These are phyloP conservation scores for Botryotinia convoluta DNA, from an alignment of 2,329 filamentous ascomycete species.

Conservation along the genomic window DNA sequence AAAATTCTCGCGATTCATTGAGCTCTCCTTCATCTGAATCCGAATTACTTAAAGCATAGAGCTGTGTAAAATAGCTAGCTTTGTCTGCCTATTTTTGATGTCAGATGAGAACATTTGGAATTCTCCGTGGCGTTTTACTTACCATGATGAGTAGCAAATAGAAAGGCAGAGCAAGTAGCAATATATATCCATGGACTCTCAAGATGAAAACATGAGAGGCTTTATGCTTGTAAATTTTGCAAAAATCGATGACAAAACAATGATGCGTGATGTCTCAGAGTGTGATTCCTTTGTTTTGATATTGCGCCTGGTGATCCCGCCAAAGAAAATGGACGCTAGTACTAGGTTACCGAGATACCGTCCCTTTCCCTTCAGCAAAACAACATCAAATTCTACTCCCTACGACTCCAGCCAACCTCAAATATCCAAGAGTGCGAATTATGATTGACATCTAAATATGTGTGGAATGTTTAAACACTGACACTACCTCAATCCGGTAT, in stretches of 20 bases:
- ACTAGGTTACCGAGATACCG: background rate
- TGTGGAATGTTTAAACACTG: background rate
- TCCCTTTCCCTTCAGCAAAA: background rate
- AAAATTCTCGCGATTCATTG: slow-evolving; percentile 25
- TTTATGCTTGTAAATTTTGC: too few relatives aligned
- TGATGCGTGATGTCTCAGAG: background rate
- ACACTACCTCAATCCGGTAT: background rate
- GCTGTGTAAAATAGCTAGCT: slow-evolving; percentile 22
- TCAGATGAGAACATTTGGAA: background rate
- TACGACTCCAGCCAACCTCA: background rate
- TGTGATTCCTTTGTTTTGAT: background rate
- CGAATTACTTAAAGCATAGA: slow-evolving; percentile 34
- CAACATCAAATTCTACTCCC: background rate
- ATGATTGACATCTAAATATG: background rate
- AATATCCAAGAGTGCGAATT: background rate
- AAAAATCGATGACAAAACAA: background rate
- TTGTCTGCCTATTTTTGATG: slow-evolving; percentile 17
- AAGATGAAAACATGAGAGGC: background rate
- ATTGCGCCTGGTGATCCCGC: background rate
- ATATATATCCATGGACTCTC: background rate
- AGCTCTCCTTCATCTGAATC: slow-evolving; percentile 32
- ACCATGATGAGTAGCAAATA: slow-evolving; percentile 8
- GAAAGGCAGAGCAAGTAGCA: background rate
- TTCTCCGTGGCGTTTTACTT: background rate
- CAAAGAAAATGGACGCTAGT: background rate